Conservation (phyloP, 75 land plant genomes). For the Cryptomeria japonica region DNA sequence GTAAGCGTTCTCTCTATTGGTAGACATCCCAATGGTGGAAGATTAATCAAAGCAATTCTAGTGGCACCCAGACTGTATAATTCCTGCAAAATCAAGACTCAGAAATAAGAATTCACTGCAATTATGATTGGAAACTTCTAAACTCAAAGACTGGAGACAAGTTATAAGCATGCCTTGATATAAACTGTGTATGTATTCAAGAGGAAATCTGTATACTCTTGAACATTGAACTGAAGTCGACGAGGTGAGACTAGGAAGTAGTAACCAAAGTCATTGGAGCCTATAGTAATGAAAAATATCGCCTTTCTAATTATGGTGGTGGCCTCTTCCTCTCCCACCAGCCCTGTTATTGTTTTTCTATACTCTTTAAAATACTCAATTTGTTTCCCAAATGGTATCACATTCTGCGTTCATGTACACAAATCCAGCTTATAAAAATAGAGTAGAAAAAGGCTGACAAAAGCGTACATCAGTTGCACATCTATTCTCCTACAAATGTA, state of each 20-base stretch:
- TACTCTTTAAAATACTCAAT: slow-evolving; percentile 26
- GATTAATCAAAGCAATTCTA: slow-evolving; percentile 1
- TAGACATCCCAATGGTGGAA: slow-evolving; percentile 13
- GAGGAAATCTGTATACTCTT: slow-evolving; percentile 11
- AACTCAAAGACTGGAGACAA: not conserved
- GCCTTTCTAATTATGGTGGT: slow-evolving; percentile 9
- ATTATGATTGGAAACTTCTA: not conserved
- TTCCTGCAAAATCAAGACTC: not conserved
- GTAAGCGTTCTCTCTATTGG: not conserved
- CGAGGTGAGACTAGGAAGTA: slow-evolving; percentile 8
- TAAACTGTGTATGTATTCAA: not conserved
- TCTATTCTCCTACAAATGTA: no score
- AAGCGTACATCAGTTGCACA: no score
- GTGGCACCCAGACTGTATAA: not conserved
- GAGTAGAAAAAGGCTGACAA: not conserved
- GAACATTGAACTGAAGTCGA: slow-evolving; percentile 12
- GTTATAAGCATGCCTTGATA: not conserved
- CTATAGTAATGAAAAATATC: slow-evolving; percentile 9
- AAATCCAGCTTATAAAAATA: no score
- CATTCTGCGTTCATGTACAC: slow-evolving; percentile 18
- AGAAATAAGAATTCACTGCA: not conserved
- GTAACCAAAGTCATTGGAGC: slow-evolving; percentile 24
- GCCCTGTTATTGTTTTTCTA: not conserved
- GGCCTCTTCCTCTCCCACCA: slow-evolving; percentile 24
- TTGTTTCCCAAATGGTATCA: slow-evolving; percentile 20